Percentiles rank a stretch among this genome's conserved stretches.
These are phyloP conservation scores for Aspergillus nomiae DNA, from an alignment of 2,329 filamentous ascomycete genomes.

Conservation along the genomic window DNA sequence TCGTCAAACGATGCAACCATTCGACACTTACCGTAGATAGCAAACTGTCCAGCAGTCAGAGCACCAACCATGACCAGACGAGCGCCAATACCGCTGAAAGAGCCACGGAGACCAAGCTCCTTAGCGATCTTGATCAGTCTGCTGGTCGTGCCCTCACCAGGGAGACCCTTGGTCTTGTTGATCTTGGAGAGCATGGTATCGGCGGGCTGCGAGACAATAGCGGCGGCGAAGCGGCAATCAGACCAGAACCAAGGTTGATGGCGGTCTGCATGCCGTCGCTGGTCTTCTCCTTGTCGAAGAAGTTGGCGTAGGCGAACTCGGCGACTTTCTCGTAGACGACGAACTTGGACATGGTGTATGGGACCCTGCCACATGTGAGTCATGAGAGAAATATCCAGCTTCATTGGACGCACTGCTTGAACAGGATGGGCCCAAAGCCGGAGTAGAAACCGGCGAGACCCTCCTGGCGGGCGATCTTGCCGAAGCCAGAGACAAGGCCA, in stretches of 20 bases:
- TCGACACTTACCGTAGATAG: conserved; percentile 68
- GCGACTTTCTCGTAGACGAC: conserved; percentile 89
- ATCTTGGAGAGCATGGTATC: conserved; percentile 95
- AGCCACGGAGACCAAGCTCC: conserved; percentile 79
- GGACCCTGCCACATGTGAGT: conserved; percentile 61
- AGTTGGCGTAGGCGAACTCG: conserved; percentile 67
- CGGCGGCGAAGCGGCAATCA: conserved; percentile 84
- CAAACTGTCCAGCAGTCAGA: conserved; percentile 79
- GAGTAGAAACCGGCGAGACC: conserved; percentile 86
- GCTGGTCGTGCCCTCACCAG: conserved; percentile 78
- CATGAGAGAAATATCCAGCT: background rate
- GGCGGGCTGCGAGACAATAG: conserved; percentile 83
- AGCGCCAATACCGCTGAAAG: conserved; percentile 78
- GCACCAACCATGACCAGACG: conserved; percentile 75
- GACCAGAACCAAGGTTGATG: conserved; percentile 82
- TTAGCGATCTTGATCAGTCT: conserved; percentile 85
- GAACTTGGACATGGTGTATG: conserved; percentile 95
- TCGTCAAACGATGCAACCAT: background rate
- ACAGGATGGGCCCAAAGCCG: conserved; percentile 83
- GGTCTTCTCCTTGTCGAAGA: conserved; percentile 72
- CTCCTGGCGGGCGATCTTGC: conserved; percentile 81
- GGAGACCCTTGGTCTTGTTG: conserved; percentile 89
- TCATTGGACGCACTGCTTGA: conserved; percentile 68
- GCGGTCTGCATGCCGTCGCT: conserved; percentile 71
- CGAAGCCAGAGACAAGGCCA: conserved; percentile 76